Percentiles rank a stretch among this genome's conserved stretches.
Conservation (phyloP, 371 early-diverging fungal species). For the Apophysomyces ossiformis region DNA sequence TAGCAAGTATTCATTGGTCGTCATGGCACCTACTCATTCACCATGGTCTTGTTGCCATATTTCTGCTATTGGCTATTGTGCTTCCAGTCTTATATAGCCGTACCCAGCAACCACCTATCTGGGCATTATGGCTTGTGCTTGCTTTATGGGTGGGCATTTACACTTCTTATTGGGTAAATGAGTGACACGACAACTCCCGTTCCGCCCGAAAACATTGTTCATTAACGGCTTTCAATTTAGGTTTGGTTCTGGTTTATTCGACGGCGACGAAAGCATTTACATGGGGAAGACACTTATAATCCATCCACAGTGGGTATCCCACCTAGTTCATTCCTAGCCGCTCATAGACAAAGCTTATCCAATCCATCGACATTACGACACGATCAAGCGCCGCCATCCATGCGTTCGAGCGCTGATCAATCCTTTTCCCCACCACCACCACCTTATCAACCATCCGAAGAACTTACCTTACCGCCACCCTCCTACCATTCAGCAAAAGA, state of each 20-base stretch:
- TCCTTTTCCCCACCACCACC: constrained; percentile 15
- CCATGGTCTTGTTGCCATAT: constrained; percentile 22
- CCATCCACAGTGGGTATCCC: constrained; percentile 26
- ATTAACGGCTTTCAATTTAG: constrained; percentile 1
- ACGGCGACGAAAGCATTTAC: constrained; percentile 1
- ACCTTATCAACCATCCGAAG: constrained; percentile 19
- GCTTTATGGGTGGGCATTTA: constrained; percentile 17
- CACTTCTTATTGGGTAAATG: constrained; percentile 21
- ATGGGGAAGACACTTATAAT: constrained; percentile 8
- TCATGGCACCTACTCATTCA: constrained; percentile 23
- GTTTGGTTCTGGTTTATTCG: constrained; percentile 13
- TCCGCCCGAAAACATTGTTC: constrained; percentile 3
- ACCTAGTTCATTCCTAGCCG: constrained; percentile 16
- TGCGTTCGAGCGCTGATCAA: constrained; percentile 9
- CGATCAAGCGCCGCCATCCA: constrained; percentile 5
- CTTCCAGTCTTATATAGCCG: constrained; percentile 22
- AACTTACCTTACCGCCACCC: constrained; percentile 19
- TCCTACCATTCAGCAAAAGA: constrained; percentile 27
- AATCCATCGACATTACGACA: constrained; percentile 11
- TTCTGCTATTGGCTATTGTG: constrained; percentile 20
- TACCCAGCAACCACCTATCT: constrained; percentile 21
- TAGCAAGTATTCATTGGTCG: constrained; percentile 2
- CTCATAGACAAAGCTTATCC: constrained; percentile 1
- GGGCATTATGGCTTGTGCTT: constrained; percentile 18
- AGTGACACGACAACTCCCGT: not conserved